Conservation (phyloP, 768 basidiomycete genomes). For the Phallus indusiatus region DNA sequence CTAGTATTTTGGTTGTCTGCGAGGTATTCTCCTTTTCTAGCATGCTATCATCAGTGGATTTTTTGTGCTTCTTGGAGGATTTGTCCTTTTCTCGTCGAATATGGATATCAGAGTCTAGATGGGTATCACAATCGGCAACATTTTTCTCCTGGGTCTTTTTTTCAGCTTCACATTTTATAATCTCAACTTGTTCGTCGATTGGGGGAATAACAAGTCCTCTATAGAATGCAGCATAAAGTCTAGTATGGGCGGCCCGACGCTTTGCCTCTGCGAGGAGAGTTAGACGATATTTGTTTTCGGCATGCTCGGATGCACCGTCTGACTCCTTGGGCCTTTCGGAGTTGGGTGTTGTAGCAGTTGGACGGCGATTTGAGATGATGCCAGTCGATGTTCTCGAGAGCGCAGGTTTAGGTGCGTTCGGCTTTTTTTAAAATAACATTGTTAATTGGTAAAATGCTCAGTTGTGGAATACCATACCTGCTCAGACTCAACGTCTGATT, state of each 20-base stretch:
- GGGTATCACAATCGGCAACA: not conserved
- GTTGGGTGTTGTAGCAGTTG: slow-evolving; percentile 36
- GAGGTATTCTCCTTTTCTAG: too few species aligned
- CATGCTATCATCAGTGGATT: too few species aligned
- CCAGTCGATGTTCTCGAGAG: slow-evolving; percentile 62
- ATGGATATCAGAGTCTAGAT: not conserved
- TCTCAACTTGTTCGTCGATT: slow-evolving; percentile 17
- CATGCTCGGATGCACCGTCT: not conserved
- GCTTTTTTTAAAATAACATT: not conserved
- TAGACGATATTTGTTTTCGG: slow-evolving; percentile 23
- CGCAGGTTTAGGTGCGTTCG: slow-evolving; percentile 13
- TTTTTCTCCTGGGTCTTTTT: not conserved
- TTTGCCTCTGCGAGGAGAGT: slow-evolving; percentile 59
- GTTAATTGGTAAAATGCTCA: too few species aligned
- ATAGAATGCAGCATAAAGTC: slow-evolving; percentile 75
- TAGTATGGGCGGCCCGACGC: slow-evolving; percentile 64
- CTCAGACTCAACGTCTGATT: not conserved
- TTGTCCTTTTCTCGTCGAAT: not conserved
- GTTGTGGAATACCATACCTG: not conserved
- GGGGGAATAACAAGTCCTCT: slow-evolving; percentile 62
- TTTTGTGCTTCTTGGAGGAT: not conserved
- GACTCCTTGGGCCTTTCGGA: slow-evolving; percentile 27
- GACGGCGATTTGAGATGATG: slow-evolving; percentile 64
- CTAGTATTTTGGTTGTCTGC: too few species aligned
- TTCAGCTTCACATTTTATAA: not conserved